Evolutionary conservation across 495 filamentous ascomycete species (phyloP), one percentile per base, ranked within the genome.

Genomic region (Margaritispora aquatica): DNA sequence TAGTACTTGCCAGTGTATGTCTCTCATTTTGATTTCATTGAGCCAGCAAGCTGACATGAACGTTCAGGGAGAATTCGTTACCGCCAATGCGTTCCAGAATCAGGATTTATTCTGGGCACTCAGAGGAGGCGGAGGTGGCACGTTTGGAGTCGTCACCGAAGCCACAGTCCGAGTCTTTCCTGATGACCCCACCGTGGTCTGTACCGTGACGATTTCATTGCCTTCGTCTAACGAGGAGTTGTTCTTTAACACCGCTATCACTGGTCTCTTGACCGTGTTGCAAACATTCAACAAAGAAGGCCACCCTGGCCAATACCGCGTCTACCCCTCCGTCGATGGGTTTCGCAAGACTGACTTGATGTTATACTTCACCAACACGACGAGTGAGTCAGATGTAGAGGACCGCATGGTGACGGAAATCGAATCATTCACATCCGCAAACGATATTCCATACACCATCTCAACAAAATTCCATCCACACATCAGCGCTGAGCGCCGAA

Each of bases 41-140:
- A 29, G 51, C 51, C 19, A 17, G 24, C 51, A 54, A n/a, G 23
- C 26, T 54, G 34, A 54, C 5, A 19, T 54, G 29, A 13, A 54
- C 26, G 34, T 54, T 20, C 26, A 54, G 51, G 51, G 51, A 54
- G 26, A 54, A 54, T 26, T 54, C 26, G 51, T 54, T 26, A 54
- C 51, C 51, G 51, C 51, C 23, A 54, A 54, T 54, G 51, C 51
- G 29, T 57, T 74, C 53, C 67, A 80, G 58, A 76, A 86, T 56
- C 47, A 73, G 0, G 84, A 88, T 63, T 65, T 88, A 9, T 88
- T 84, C 68, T 88, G 82, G 84, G 86, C 86, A 15, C 68, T 86
- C 23, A 73, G 82, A 23, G 82, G 82, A 10, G 81, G 81, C 2
- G 81, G 81, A 15, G 80, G 80, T 7, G 75, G 78, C 17, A 81